Base-by-base conservation (phyloP, 1,139 yeast species). In the Spencermartinsiella ligniputridi region DNA sequence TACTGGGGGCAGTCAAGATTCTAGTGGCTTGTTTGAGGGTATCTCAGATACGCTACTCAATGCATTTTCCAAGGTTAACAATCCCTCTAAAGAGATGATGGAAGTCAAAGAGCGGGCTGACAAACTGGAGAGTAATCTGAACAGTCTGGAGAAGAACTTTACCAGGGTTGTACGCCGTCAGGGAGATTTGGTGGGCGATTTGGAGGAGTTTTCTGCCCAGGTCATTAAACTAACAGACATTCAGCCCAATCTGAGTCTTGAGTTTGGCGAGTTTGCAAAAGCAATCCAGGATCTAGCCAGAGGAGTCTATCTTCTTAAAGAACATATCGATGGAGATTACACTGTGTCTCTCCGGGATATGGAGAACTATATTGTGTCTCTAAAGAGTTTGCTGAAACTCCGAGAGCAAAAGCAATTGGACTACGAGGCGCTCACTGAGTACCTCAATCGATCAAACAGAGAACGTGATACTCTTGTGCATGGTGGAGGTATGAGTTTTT, bases 321-420 rank as follows among this genome's bases (percentile, higher is more conserved):
- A 79, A 40, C 80, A 78, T 52, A 72, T 87, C 42, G 97, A 92
- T 58, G 86, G 81, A 53, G 83, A 88, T 36, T 92, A 88, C 57
- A 71, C 89, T 45, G 87, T 88, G 2, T 79, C 95, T 3, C 68
- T 92, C 53, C 83, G 86, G 54, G 97, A 92, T 63, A 75, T 94
- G 67, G 88, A 92, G 52, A 90, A 86, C 65, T 92, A 89, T 58
- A 82, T 90, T 42, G 74, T 77, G 35, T 79, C 92, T 25, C 73
- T 92, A 55, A 85, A 88, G 54, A 78, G 76, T 48, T 69, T 90
- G 52, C 77, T 92, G 47, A 90, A 85, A 59, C 73, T 86, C 45
- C 88, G 92, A 52, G 98, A 92, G 59, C 92, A 88, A 60, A 90
- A 90, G 63, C 90, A 86, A 55, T 77, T 90, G 34, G 98, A 92